A percentile compares a stretch with the other conserved stretches of the same genome.
Conservation (phyloP, 2,329 filamentous ascomycete genomes). For the Leptodontidium sp. region DNA sequence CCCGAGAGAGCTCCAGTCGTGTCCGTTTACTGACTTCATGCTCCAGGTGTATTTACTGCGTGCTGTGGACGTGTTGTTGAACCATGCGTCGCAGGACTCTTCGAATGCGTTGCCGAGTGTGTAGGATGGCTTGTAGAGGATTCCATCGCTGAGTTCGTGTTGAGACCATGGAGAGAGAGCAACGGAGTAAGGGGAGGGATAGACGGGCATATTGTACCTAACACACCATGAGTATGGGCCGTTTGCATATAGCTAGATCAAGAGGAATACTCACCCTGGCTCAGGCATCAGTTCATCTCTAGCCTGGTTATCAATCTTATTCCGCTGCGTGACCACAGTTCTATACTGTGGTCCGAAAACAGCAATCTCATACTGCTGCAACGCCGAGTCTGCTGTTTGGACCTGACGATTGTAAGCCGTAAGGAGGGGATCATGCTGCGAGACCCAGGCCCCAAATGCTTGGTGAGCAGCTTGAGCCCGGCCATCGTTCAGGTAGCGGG, state of each 20-base stretch:
- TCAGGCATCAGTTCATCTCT: slow-evolving; percentile 18
- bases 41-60: slow-evolving; percentile 24
- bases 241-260: too few relatives aligned
- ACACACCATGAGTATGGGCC: too few relatives aligned
- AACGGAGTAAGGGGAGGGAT: slow-evolving; percentile 22
- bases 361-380: slow-evolving; percentile 26
- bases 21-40: slow-evolving; percentile 26
- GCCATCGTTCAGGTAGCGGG: slow-evolving; percentile 21
- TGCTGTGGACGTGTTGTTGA: slow-evolving; percentile 21
- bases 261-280: not conserved
- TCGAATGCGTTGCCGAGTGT: slow-evolving; percentile 23
- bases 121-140: slow-evolving; percentile 27
- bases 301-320: slow-evolving; percentile 27
- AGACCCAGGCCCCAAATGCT: slow-evolving; percentile 25
- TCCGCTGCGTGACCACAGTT: slow-evolving; percentile 20
- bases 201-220: slow-evolving; percentile 29
- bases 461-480: slow-evolving; percentile 27
- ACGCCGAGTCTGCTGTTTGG: slow-evolving; percentile 21
- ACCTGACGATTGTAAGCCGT: slow-evolving; percentile 22
- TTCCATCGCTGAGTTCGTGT: slow-evolving; percentile 23
- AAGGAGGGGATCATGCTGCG: slow-evolving; percentile 17
- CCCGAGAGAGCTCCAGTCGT: slow-evolving; percentile 25
- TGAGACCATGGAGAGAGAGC: slow-evolving; percentile 16
- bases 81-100: slow-evolving; percentile 26
- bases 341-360: slow-evolving; percentile 28